Percentiles rank a stretch among this genome's conserved stretches.
These are phyloP conservation scores for Candida glucosophila DNA, from an alignment of 1,139 yeast species.

Conservation along the genomic window DNA sequence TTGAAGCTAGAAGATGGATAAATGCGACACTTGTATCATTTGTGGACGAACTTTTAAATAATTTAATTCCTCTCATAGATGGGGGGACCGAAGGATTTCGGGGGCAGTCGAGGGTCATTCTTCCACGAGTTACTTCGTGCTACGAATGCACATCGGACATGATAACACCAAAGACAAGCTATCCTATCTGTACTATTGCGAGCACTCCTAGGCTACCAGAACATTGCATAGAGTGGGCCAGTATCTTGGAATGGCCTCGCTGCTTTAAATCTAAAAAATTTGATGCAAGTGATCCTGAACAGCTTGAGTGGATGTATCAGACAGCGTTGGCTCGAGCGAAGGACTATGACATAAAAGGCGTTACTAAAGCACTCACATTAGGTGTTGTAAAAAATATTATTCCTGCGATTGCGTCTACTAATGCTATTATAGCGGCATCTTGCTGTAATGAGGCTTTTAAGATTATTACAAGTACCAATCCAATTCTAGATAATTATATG, in stretches of 20 bases:
- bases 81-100: slow-evolving; percentile 96
- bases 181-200: slow-evolving; percentile 91
- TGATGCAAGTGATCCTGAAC: slow-evolving; percentile 65
- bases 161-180: slow-evolving; percentile 60
- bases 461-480: slow-evolving; percentile 60
- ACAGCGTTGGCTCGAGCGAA: slow-evolving; percentile 53
- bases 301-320: slow-evolving; percentile 57
- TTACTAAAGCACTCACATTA: slow-evolving; percentile 61
- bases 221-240: slow-evolving; percentile 92
- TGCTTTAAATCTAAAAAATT: slow-evolving; percentile 36
- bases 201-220: slow-evolving; percentile 90
- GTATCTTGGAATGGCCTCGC: slow-evolving; percentile 67
- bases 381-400: slow-evolving; percentile 91
- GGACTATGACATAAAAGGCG: slow-evolving; percentile 60
- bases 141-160: slow-evolving; percentile 87
- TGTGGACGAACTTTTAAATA: slow-evolving; percentile 47
- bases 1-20: slow-evolving; percentile 90
- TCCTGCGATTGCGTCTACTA: slow-evolving; percentile 92
- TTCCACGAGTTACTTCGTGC: slow-evolving; percentile 82
- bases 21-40: slow-evolving; percentile 64
- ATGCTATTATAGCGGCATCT: slow-evolving; percentile 86
- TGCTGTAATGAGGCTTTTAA: slow-evolving; percentile 88
- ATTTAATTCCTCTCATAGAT: slow-evolving; percentile 74
- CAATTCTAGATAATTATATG: slow-evolving; percentile 71
- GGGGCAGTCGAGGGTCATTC: slow-evolving; percentile 83